A percentile compares a stretch with the other conserved stretches of the same genome.
Conservation (phyloP, 495 filamentous ascomycete species). For the Xylaria bambusicola region DNA sequence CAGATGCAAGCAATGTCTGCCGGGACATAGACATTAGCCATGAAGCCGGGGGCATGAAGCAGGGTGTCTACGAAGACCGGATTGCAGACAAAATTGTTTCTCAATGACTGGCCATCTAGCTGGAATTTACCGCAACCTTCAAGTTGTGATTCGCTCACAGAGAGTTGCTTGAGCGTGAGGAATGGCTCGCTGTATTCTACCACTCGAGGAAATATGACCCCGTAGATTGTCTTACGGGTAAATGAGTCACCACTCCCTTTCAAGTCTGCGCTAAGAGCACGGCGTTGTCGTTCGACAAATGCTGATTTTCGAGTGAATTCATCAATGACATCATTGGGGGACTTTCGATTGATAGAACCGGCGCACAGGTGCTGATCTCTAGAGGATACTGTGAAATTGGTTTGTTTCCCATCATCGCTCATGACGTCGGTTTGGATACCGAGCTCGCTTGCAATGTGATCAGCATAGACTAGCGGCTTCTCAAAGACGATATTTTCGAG, state of each 20-base stretch:
- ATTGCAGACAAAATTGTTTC: constrained; percentile 55
- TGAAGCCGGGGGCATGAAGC: constrained; percentile 57
- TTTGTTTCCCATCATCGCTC: background rate
- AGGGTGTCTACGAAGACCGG: constrained; percentile 60
- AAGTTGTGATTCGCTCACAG: constrained; percentile 56
- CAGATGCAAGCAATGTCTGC: constrained; percentile 22
- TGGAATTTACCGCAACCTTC: constrained; percentile 59
- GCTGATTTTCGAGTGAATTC: constrained; percentile 20
- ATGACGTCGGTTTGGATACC: background rate
- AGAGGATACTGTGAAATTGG: background rate
- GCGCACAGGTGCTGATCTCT: background rate
- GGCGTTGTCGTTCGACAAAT: constrained; percentile 27
- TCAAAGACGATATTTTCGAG: constrained; percentile 45
- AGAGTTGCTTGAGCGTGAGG: constrained; percentile 58
- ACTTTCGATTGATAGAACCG: background rate
- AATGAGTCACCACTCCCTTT: constrained; percentile 33
- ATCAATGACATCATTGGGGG: constrained; percentile 3
- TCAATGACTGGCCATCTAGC: constrained; percentile 43
- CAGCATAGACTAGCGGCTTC: constrained; percentile 52
- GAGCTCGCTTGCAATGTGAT: constrained; percentile 25
- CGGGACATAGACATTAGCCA: constrained; percentile 37
- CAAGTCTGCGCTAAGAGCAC: constrained; percentile 24
- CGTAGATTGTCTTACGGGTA: constrained; percentile 58
- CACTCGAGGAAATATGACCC: constrained; percentile 57
- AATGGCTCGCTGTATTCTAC: constrained; percentile 54